Conservation (phyloP, 495 filamentous ascomycete genomes). For the Bombardia bombarda region DNA sequence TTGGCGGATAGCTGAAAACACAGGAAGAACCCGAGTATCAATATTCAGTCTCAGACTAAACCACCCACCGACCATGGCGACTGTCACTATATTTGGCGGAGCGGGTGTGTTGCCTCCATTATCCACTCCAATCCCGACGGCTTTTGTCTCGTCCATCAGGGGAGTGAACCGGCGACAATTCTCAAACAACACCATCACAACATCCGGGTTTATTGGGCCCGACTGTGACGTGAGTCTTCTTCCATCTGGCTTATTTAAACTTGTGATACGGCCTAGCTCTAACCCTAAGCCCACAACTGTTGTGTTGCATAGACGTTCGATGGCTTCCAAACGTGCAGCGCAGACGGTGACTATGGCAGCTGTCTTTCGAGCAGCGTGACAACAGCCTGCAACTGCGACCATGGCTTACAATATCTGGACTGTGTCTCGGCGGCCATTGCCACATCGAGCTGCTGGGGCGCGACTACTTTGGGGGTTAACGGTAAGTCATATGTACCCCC, state of each 20-base stretch:
- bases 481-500: background rate
- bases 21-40: too few relatives aligned
- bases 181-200: background rate
- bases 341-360: conserved; percentile 9
- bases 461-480: conserved; percentile 1
- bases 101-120: background rate
- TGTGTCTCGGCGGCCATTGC: conserved; percentile 16
- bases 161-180: background rate
- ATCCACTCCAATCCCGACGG: background rate
- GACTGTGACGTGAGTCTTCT: background rate
- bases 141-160: background rate
- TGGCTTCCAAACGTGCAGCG: conserved; percentile 17
- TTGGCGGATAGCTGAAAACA: too few relatives aligned
- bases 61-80: background rate
- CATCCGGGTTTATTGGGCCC: background rate
- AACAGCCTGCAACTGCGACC: conserved; percentile 12
- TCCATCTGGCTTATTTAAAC: background rate
- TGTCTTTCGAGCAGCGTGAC: conserved; percentile 9
- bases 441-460: conserved; percentile 11
- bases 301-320: conserved; percentile 9
- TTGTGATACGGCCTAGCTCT: background rate
- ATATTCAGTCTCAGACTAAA: too few relatives aligned
- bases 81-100: background rate
- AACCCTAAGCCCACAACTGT: too few relatives aligned
- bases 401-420: conserved; percentile 14